A percentile compares a stretch with the other conserved stretches of the same genome.
phyloP scores from a whole-genome alignment of 139 green algal species.

The Diplosphaera chodatii region DNA sequence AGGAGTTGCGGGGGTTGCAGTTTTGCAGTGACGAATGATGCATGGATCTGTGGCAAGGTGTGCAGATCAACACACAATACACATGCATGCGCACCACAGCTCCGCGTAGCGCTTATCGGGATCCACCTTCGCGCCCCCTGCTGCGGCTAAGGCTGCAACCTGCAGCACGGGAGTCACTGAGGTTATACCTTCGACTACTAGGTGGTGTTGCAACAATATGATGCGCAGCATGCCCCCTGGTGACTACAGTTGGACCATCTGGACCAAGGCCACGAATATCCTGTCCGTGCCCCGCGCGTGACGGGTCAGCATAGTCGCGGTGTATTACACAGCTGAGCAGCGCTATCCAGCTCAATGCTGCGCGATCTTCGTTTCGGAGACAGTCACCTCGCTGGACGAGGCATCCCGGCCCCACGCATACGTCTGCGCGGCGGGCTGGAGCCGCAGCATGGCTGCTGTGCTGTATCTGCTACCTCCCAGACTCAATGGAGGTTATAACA shows the following conservation, averaged over 20 bases:
- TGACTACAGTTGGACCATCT: too few relatives aligned
- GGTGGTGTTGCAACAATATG: too few relatives aligned
- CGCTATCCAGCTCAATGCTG: background rate
- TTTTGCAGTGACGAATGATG: background rate
- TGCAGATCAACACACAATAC: too few relatives aligned
- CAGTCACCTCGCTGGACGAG: slow-evolving; percentile 45
- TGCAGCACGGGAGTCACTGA: too few relatives aligned
- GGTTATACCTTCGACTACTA: too few relatives aligned
- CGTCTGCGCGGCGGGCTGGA: slow-evolving; percentile 73
- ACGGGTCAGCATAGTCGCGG: background rate
- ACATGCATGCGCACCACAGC: slow-evolving; percentile 69
- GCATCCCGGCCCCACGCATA: slow-evolving; percentile 82
- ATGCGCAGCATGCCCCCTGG: too few relatives aligned
- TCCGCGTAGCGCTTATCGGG: slow-evolving; percentile 81
- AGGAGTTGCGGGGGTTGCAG: too few relatives aligned
- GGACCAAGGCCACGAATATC: too few relatives aligned
- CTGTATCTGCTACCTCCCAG: too few relatives aligned
- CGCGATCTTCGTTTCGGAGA: background rate
- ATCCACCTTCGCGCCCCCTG: slow-evolving; percentile 58
- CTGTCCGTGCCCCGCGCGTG: too few relatives aligned
- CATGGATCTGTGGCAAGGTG: too few relatives aligned
- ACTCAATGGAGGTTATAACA: too few relatives aligned
- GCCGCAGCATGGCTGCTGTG: slow-evolving; percentile 41
- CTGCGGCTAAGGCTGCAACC: slow-evolving; percentile 66
- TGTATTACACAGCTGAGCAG: background rate